These are phyloP conservation scores for Rhodotorula glutinis DNA, from an alignment of 1,284 basidiomycete genomes.

Conservation along the genomic window DNA sequence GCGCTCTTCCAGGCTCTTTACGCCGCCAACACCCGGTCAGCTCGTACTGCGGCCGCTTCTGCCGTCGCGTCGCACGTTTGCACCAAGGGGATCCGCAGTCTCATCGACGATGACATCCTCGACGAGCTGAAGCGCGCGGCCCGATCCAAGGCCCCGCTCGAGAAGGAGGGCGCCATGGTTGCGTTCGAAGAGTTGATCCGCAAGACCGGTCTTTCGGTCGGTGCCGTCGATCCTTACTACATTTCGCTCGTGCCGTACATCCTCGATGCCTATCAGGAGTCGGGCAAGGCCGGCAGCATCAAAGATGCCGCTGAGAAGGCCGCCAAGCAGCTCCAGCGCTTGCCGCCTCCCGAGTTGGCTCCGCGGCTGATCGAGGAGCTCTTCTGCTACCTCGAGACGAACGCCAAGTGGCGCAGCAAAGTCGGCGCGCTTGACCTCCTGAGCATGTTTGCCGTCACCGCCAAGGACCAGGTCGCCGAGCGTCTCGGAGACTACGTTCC, in stretches of 20 bases:
- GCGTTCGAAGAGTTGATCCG: conserved; percentile 56
- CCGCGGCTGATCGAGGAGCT: conserved; percentile 66
- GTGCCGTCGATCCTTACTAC: conserved; percentile 75
- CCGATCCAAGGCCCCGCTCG: conserved; percentile 87
- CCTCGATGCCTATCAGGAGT: conserved; percentile 87
- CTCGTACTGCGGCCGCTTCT: conserved; percentile 46
- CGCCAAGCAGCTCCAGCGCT: conserved; percentile 78
- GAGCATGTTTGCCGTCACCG: conserved; percentile 46
- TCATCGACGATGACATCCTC: conserved; percentile 48
- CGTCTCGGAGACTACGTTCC: conserved; percentile 81
- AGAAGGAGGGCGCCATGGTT: conserved; percentile 63
- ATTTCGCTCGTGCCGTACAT: conserved; percentile 73
- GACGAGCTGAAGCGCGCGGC: conserved; percentile 58
- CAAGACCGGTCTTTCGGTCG: conserved; percentile 67
- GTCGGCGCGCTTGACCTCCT: conserved; percentile 78
- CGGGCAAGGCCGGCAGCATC: conserved; percentile 68
- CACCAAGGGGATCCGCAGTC: conserved; percentile 45
- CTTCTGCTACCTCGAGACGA: conserved; percentile 67
- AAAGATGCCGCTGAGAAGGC: conserved; percentile 75
- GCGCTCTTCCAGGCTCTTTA: conserved; percentile 44
- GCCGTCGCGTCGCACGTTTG: conserved; percentile 48
- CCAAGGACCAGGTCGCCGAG: conserved; percentile 77
- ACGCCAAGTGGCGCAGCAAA: conserved; percentile 92
- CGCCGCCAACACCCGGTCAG: conserved; percentile 38
- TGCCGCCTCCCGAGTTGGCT: conserved; percentile 79